Evolutionary conservation across 805 yeast genomes (phyloP), one percentile per base, ranked within the genome.

Genomic region (Monosporozyma unispora): DNA sequence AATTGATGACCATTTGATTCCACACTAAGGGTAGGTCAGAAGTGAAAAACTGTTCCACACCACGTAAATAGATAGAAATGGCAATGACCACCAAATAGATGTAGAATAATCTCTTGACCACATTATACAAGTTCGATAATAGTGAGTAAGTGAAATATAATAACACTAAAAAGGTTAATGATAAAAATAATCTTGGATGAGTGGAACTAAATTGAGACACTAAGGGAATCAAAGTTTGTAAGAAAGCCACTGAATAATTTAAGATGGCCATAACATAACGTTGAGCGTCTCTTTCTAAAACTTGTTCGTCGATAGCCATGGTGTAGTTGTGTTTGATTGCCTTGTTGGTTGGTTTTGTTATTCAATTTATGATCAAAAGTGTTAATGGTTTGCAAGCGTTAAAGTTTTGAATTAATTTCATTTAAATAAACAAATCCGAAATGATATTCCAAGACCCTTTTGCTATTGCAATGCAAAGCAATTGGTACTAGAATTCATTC

Each of bases 1-100:
- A 12, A 21, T 39, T 21, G 27, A 19, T n/a, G n/a, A 14, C 18
- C 10, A 39, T 8, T 21, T 21, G 23, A 7, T 9, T 12, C 42
- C 42, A 19, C 21, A 43, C 8, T 18, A 28, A 38, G 14, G 65
- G 64, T n/a, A 62, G 12, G 46, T 61, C 66, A 10, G 50, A 18
- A 39, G 37, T 46, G 19, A 58, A 28, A 41, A 60, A 55, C 19
- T 54, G 58, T 11, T 57, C 58, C 10, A 57, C 48, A 0, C 74
- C 74, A 45, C 74, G 58, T 18, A 61, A n/a, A 43, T 67, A 69
- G 16, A 69, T 44, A 55, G 68, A 60, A 6, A 59, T 42, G 3
- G 48, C 55, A 0, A 62, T 12, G 1, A 60, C 25, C 0, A 62
- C 22, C 14, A 64, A 12, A 1, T 49, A 14, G 0, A 63, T 16